A percentile compares a stretch with the other conserved stretches of the same genome.
These are phyloP conservation scores for Triticum timopheevii DNA, from an alignment of 176 grass and related monocot genomes.

Conservation along the genomic window DNA sequence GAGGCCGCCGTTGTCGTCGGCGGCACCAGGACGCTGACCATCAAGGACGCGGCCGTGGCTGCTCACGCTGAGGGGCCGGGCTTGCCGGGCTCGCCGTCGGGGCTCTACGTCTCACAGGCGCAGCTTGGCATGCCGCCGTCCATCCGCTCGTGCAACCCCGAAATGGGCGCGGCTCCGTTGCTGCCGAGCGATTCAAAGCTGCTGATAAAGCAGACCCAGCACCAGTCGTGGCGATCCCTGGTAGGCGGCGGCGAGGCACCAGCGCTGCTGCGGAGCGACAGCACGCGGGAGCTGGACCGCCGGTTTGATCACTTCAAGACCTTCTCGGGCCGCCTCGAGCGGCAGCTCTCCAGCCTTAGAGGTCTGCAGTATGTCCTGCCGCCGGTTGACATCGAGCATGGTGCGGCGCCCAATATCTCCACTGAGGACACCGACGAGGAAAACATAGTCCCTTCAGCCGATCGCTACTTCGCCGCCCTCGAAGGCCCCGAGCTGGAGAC, in stretches of 20 bases:
- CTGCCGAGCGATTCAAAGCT: no score
- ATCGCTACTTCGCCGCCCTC: constrained; percentile 74
- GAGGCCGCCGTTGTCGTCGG: background rate
- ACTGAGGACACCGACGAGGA: background rate
- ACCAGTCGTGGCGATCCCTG: background rate
- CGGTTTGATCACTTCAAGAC: background rate
- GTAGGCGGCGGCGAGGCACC: background rate
- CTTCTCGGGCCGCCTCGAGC: background rate
- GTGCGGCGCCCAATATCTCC: background rate
- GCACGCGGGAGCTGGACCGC: background rate
- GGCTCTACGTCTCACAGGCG: background rate
- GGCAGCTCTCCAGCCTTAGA: background rate
- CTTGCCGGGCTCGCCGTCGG: background rate
- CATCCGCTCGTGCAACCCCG: background rate
- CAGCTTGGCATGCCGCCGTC: background rate
- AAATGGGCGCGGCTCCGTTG: background rate
- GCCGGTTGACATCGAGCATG: background rate
- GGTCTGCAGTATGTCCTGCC: background rate
- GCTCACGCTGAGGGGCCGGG: background rate
- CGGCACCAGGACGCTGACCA: background rate
- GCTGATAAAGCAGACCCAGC: background rate
- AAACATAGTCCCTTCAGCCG: constrained; percentile 37
- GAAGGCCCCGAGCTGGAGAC: constrained; percentile 85
- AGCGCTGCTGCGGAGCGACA: background rate
- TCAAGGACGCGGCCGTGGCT: background rate